Evolutionary conservation across 1,139 yeast genomes (phyloP).

Genomic region (Tardiomyces depauwii): DNA sequence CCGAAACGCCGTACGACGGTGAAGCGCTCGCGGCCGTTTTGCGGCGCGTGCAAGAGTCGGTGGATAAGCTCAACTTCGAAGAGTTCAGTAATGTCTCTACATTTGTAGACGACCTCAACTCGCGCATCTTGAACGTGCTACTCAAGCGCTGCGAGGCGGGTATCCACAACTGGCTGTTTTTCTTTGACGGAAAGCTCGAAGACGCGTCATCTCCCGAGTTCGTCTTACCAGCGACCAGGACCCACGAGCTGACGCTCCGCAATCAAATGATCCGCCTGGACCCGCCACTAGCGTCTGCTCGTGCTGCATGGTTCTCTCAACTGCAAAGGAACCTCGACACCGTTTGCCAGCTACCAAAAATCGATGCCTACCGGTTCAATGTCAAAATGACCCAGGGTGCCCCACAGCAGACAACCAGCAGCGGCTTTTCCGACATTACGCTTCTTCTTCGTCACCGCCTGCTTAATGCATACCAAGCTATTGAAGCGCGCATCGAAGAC

Average conservation of each 20-base stretch:
- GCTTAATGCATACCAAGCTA: slow-evolving; percentile 10
- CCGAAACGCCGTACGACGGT: slow-evolving; percentile 21
- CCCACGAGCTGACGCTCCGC: slow-evolving; percentile 33
- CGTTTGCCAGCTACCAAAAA: slow-evolving; percentile 16
- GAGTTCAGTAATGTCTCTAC: slow-evolving; percentile 30
- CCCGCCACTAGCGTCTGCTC: slow-evolving; percentile 32
- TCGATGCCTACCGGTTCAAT: slow-evolving; percentile 25
- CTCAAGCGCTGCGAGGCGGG: slow-evolving; percentile 23
- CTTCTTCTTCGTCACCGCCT: slow-evolving; percentile 1
- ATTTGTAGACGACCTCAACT: slow-evolving; percentile 34
- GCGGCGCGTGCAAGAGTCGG: slow-evolving; percentile 30
- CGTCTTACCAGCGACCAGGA: not conserved
- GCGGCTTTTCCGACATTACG: not conserved
- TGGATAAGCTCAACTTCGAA: slow-evolving; percentile 32
- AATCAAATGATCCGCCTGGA: slow-evolving; percentile 34
- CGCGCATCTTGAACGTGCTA: slow-evolving; percentile 29
- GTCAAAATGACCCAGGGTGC: slow-evolving; percentile 6
- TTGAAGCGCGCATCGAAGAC: slow-evolving; percentile 17
- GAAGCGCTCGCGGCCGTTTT: slow-evolving; percentile 18
- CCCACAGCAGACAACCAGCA: not conserved
- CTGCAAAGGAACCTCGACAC: slow-evolving; percentile 22
- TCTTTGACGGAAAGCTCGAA: slow-evolving; percentile 4
- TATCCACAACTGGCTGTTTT: slow-evolving; percentile 8
- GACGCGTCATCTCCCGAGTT: not conserved
- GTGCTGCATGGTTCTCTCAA: slow-evolving; percentile 20